Conservation (phyloP, 441 rosid species). For the Geranium incanum region DNA sequence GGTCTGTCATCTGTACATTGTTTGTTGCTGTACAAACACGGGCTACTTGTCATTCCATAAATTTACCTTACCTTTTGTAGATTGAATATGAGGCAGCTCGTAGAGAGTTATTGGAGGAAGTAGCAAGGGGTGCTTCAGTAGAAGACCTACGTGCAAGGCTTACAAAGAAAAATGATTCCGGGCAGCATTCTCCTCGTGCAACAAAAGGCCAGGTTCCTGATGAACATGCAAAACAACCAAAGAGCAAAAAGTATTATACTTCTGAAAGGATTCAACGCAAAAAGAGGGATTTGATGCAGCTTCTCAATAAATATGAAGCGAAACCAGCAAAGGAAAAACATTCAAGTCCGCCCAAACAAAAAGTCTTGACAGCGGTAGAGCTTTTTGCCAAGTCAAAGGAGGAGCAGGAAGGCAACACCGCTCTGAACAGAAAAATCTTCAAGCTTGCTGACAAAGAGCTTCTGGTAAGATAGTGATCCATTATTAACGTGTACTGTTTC, state of each 20-base stretch:
- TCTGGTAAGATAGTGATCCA: constrained; percentile 51
- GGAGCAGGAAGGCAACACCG: constrained; percentile 39
- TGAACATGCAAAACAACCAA: constrained; percentile 35
- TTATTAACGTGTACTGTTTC: constrained; percentile 6
- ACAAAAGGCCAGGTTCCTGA: no score
- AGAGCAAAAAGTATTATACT: constrained; percentile 36
- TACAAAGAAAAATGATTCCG: constrained; percentile 39
- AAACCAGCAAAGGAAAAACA: constrained; percentile 30
- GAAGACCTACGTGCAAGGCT: constrained; percentile 63
- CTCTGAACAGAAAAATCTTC: constrained; percentile 57
- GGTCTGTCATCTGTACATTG: neutral
- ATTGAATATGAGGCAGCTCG: constrained; percentile 96
- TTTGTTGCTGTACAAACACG: neutral
- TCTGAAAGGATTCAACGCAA: constrained; percentile 69
- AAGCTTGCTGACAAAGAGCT: constrained; percentile 59
- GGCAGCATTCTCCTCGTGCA: no score
- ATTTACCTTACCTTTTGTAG: constrained; percentile 31
- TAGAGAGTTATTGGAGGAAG: constrained; percentile 68
- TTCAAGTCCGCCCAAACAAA: constrained; percentile 34
- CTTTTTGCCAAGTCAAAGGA: constrained; percentile 52
- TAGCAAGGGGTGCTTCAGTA: constrained; percentile 63
- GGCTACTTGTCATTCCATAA: constrained; percentile 3
- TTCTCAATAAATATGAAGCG: constrained; percentile 44
- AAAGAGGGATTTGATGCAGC: constrained; percentile 57
- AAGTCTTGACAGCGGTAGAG: constrained; percentile 54